Conservation (phyloP, 228 moss, liverwort and hornwort species). For the Sphagnum magellanicum region DNA sequence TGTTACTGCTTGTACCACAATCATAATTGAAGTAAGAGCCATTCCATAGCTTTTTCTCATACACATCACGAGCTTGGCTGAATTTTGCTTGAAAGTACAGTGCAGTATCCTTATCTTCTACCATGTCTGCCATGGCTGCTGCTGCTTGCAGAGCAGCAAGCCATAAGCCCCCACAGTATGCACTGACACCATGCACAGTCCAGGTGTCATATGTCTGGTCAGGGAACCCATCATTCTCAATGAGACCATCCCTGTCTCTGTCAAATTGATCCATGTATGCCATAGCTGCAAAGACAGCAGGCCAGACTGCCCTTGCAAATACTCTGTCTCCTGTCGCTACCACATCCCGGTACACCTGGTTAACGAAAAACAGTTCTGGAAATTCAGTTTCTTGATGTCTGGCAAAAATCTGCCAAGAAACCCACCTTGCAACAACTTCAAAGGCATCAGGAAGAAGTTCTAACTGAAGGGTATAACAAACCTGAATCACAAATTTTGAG, state of each 20-base stretch:
- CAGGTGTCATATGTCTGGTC: slow-evolving; percentile 98
- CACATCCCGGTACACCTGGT: slow-evolving; percentile 87
- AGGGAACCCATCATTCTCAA: slow-evolving; percentile 97
- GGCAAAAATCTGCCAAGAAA: no score
- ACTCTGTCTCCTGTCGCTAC: slow-evolving; percentile 75
- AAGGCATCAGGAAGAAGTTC: not conserved
- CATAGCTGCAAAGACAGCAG: slow-evolving; percentile 98
- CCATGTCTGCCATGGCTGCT: slow-evolving; percentile 80
- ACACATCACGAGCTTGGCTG: slow-evolving; percentile 67
- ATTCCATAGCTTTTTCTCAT: slow-evolving; percentile 85
- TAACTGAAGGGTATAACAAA: slow-evolving; percentile 8
- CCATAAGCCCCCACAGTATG: slow-evolving; percentile 97
- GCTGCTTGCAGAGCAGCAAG: slow-evolving; percentile 90
- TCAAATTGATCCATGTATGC: slow-evolving; percentile 98
- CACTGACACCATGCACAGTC: slow-evolving; percentile 92
- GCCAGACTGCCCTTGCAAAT: slow-evolving; percentile 89
- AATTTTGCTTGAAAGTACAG: slow-evolving; percentile 77
- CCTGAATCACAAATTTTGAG: slow-evolving; percentile 93
- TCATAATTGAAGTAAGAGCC: slow-evolving; percentile 92
- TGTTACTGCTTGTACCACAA: slow-evolving; percentile 74
- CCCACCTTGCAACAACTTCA: no score
- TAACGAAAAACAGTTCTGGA: no score
- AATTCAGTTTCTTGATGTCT: no score
- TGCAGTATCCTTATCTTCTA: slow-evolving; percentile 66
- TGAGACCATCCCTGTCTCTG: slow-evolving; percentile 81